Evolutionary conservation across 495 filamentous ascomycete genomes (phyloP), one percentile per base, ranked within the genome.

Genomic region (Talaromyces borbonicus): DNA sequence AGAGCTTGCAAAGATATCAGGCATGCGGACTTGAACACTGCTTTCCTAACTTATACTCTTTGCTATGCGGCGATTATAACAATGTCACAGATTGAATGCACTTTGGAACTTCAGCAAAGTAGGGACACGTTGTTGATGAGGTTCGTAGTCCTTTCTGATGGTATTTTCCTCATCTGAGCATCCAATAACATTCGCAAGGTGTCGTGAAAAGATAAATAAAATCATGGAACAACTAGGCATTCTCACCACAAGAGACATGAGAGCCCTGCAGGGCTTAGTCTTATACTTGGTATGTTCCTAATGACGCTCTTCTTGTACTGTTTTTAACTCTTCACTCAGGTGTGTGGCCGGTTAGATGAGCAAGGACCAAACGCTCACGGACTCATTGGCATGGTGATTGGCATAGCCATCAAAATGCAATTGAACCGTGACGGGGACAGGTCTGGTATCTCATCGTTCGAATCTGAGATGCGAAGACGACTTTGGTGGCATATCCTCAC

Each of bases 181-280:
- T 8, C 16, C 29, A 20, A 20, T 42, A 40, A 54, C 18, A 54
- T 24, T 39, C 7, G 8, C 4, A 43, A 60, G 57, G 49, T 87
- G 83, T 52, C 81, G 80, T n/a, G 83, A 81, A 45, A 80, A 71
- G 2, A 60, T 82, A 2, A 82, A 89, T 51, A 79, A 83, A 54
- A 74, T 80, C 1, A 68, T 90, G 22, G 68, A 79, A 6, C 73
- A 71, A 30, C 79, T 83, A 1, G 73, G 77, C 33, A 79, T 87
- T 38, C 59, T 85, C 4, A 75, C 73, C 24, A 79, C 75, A 6
- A 71, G 78, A 12, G 83, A 88, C 48, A 59, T 84, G 8, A 71
- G 76, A 4, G 72, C 83, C 0, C 56, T 88, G 8, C 84, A 89
- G 55, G 84, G 84, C 4, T 78, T 87, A 47, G 67, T 81, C 4